phyloP scores from a whole-genome alignment of 1,139 yeast species.

The Lodderomyces jiufengensis region DNA sequence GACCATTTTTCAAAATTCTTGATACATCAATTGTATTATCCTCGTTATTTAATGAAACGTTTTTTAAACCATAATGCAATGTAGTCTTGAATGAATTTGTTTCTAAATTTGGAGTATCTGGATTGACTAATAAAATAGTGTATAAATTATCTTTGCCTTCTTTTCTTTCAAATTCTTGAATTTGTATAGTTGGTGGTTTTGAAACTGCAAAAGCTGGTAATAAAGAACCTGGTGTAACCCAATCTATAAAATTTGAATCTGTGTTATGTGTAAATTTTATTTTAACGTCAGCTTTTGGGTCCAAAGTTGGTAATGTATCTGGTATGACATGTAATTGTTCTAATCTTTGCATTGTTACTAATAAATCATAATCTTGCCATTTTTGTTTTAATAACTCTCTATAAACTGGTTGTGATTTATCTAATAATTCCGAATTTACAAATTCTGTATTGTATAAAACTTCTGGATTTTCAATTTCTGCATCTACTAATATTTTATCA shows the following conservation, averaged over 20 bases:
- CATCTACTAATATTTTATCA: constrained; percentile 29
- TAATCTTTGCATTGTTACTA: constrained; percentile 81
- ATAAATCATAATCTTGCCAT: constrained; percentile 69
- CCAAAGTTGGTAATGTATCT: constrained; percentile 86
- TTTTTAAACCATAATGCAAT: constrained; percentile 74
- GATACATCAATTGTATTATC: constrained; percentile 57
- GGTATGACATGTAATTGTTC: constrained; percentile 87
- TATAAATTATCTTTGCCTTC: constrained; percentile 48
- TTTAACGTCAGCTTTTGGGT: constrained; percentile 75
- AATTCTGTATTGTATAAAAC: constrained; percentile 64
- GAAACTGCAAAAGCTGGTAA: constrained; percentile 71
- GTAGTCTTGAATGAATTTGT: constrained; percentile 69
- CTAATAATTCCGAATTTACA: constrained; percentile 45
- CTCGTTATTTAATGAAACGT: constrained; percentile 59
- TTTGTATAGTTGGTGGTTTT: constrained; percentile 68
- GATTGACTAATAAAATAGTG: constrained; percentile 80
- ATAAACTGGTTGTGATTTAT: constrained; percentile 74
- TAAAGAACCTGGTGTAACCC: constrained; percentile 76
- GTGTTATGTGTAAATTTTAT: constrained; percentile 72
- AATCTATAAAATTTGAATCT: constrained; percentile 45
- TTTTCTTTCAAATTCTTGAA: constrained; percentile 64
- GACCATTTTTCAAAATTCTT: constrained; percentile 40
- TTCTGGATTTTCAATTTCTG: constrained; percentile 77
- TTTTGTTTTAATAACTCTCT: constrained; percentile 62
- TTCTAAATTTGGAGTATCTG: constrained; percentile 81